These are phyloP conservation scores for Pneumocystis carinii DNA, from an alignment of 1,139 yeast species.

Conservation along the genomic window DNA sequence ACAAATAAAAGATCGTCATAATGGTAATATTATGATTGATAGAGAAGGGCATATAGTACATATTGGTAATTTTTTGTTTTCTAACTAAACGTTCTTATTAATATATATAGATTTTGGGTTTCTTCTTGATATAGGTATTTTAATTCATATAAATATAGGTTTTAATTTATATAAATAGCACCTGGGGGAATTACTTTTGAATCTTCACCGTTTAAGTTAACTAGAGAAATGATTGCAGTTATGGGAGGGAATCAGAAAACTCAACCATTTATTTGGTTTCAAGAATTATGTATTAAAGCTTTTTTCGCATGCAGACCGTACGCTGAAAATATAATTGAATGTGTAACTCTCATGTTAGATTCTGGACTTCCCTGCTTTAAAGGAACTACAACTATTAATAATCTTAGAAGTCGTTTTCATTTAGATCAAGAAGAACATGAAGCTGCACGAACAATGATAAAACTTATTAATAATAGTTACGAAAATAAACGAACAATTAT, in stretches of 20 bases:
- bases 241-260: slow-evolving; percentile 80
- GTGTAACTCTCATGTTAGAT: slow-evolving; percentile 85
- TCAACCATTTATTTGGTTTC: slow-evolving; percentile 86
- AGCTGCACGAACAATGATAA: slow-evolving; percentile 64
- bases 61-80: slow-evolving; percentile 56
- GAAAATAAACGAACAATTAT: slow-evolving; percentile 87
- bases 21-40: slow-evolving; percentile 97
- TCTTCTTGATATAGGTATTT: not conserved
- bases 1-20: slow-evolving; percentile 95
- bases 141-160: not conserved
- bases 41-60: slow-evolving; percentile 88
- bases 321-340: slow-evolving; percentile 69
- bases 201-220: slow-evolving; percentile 91
- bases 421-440: slow-evolving; percentile 70
- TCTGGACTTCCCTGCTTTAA: slow-evolving; percentile 95
- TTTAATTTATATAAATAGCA: slow-evolving; percentile 54
- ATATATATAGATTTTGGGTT: not conserved
- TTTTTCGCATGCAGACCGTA: slow-evolving; percentile 81
- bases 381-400: slow-evolving; percentile 61
- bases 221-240: slow-evolving; percentile 90
- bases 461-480: slow-evolving; percentile 62
- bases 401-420: slow-evolving; percentile 63
- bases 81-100: not conserved
- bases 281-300: slow-evolving; percentile 86
- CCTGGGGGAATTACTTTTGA: slow-evolving; percentile 98